Evolutionary conservation across 768 basidiomycete genomes (phyloP).

Genomic region (Chalciporus piperatus): DNA sequence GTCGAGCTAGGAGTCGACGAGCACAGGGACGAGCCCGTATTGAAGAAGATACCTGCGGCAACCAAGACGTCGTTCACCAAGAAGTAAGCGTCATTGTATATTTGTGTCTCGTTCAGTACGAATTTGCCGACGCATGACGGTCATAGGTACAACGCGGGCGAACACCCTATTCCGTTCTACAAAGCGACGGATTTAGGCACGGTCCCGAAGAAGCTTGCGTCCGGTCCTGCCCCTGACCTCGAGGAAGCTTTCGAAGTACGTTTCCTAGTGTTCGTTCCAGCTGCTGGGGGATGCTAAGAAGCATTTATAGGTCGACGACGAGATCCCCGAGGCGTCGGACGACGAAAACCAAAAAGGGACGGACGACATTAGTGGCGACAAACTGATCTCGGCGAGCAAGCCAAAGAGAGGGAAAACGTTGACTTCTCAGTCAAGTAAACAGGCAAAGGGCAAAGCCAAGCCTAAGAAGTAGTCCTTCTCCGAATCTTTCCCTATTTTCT

Average conservation of each 20-base stretch:
- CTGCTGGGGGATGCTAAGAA: not conserved
- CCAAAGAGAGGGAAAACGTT: conserved; percentile 21
- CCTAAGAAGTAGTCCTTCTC: conserved; percentile 4
- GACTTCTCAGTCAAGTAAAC: conserved; percentile 13
- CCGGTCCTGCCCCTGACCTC: conserved; percentile 78
- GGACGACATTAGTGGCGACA: conserved; percentile 49
- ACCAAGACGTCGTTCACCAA: conserved; percentile 84
- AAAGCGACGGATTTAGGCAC: conserved; percentile 82
- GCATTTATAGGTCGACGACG: conserved; percentile 43
- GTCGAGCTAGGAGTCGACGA: conserved; percentile 90
- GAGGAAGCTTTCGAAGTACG: conserved; percentile 88
- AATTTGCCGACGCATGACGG: not conserved
- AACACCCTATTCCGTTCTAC: conserved; percentile 95
- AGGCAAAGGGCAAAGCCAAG: conserved; percentile 17
- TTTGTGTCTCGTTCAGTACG: not conserved
- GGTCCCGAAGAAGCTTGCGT: conserved; percentile 73
- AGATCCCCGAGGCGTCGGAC: conserved; percentile 44
- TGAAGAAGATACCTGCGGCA: conserved; percentile 80
- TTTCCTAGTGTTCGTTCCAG: not conserved
- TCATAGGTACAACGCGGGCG: conserved; percentile 79
- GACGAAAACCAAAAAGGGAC: conserved; percentile 38
- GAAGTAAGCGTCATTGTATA: conserved; percentile 50
- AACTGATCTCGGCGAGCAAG: conserved; percentile 57
- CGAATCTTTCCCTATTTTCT: not conserved
- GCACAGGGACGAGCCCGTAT: conserved; percentile 65